A percentile compares a stretch with the other conserved stretches of the same genome.
Conservation (phyloP, 345 rosid genomes). For the Heritiera fomes region DNA sequence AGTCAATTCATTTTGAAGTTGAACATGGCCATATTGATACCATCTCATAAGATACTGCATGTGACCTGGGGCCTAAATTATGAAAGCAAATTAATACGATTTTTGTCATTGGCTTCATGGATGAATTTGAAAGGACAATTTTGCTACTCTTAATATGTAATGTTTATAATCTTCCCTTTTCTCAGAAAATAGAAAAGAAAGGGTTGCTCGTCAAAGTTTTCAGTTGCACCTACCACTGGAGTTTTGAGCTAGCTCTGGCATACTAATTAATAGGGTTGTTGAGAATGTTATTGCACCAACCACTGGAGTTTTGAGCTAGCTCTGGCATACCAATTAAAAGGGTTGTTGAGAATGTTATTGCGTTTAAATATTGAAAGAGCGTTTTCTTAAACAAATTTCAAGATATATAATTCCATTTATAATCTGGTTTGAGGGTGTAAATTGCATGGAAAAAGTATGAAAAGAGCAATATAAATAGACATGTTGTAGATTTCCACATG, state of each 20-base stretch:
- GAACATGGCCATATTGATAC: neutral
- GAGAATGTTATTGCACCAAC: neutral
- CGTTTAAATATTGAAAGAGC: neutral
- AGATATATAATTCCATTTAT: neutral
- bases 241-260: neutral
- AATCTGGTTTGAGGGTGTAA: neutral
- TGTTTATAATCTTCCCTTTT: too few relatives aligned
- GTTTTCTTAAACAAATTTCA: neutral
- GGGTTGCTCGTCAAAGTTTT: neutral
- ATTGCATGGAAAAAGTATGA: neutral
- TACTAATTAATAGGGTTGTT: neutral
- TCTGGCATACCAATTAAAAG: neutral
- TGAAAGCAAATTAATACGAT: too few relatives aligned
- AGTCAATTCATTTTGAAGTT: neutral
- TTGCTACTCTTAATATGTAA: too few relatives aligned
- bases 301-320: neutral
- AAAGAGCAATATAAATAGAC: neutral
- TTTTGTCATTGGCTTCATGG: neutral
- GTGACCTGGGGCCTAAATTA: neutral
- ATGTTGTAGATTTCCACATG: neutral
- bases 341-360: constrained; percentile 1
- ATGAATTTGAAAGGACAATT: neutral
- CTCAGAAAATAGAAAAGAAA: neutral
- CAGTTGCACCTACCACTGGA: neutral
- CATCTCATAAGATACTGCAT: neutral